Evolutionary conservation across 306 rosid species (phyloP).

Genomic region (Dryas drummondii): DNA sequence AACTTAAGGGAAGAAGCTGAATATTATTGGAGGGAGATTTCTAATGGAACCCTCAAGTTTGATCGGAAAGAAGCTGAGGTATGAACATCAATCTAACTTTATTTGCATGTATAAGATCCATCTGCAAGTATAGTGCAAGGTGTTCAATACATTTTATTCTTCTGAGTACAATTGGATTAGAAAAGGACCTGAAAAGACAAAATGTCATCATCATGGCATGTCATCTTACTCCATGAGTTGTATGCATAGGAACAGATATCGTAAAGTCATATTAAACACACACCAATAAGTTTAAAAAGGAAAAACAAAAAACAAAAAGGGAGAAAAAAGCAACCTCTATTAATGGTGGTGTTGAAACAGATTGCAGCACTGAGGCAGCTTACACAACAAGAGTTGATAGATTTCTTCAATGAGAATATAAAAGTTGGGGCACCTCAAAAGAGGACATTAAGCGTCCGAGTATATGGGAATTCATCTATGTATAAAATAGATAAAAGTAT

Average conservation of each 20-base stretch:
- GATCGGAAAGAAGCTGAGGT: slow-evolving; percentile 92
- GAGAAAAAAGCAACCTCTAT: background rate
- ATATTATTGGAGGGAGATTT: slow-evolving; percentile 40
- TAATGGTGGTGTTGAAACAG: slow-evolving; percentile 46
- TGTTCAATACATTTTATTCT: background rate
- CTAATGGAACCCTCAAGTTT: slow-evolving; percentile 75
- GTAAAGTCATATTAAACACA: background rate
- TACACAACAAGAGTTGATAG: slow-evolving; percentile 60
- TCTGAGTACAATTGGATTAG: background rate
- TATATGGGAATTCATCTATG: slow-evolving; percentile 70
- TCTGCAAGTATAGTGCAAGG: background rate
- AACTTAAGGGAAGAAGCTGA: slow-evolving; percentile 56
- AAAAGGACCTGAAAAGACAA: background rate
- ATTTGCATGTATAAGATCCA: slow-evolving; percentile 42
- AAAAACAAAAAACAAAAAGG: too few relatives aligned
- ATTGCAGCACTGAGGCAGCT: slow-evolving; percentile 73
- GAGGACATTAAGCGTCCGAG: slow-evolving; percentile 69
- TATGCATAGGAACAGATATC: background rate
- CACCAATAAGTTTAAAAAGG: background rate
- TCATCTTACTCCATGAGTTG: background rate
- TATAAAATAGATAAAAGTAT: slow-evolving; percentile 40
- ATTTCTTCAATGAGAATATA: slow-evolving; percentile 73
- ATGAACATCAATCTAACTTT: slow-evolving; percentile 43
- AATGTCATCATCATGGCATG: background rate
- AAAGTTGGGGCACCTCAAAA: slow-evolving; percentile 70